A percentile compares a stretch with the other conserved stretches of the same genome.
phyloP scores from a whole-genome alignment of 805 yeast species.

The Candida easanensis region DNA sequence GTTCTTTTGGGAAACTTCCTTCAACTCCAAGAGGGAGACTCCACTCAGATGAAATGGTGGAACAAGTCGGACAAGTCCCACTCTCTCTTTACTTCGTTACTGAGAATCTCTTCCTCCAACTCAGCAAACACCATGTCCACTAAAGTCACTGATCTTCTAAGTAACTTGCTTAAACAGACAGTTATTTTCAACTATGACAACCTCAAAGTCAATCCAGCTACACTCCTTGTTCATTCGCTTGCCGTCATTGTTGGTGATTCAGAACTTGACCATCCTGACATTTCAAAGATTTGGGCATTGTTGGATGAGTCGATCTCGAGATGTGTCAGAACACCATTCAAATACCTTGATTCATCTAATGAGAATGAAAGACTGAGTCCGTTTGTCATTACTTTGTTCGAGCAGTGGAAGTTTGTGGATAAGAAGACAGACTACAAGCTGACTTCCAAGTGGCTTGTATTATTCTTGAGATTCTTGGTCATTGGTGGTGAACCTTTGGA shows the following conservation, averaged over 20 bases:
- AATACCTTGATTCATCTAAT: conserved; percentile 64
- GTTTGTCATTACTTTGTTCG: conserved; percentile 53
- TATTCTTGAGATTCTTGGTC: conserved; percentile 44
- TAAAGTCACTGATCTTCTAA: conserved; percentile 38
- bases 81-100: conserved; percentile 66
- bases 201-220: conserved; percentile 51
- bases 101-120: conserved; percentile 47
- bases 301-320: conserved; percentile 78
- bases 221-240: conserved; percentile 52
- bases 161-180: conserved; percentile 47
- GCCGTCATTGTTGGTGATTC: conserved; percentile 15
- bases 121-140: conserved; percentile 42
- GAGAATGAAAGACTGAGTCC: conserved; percentile 47
- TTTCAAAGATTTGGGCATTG: conserved; percentile 49
- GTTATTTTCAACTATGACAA: conserved; percentile 48
- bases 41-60: conserved; percentile 77
- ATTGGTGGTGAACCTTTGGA: conserved; percentile 57
- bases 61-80: conserved; percentile 44
- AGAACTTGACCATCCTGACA: conserved; percentile 15
- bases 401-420: conserved; percentile 63
- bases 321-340: conserved; percentile 73
- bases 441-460: conserved; percentile 47
- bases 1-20: conserved; percentile 57
- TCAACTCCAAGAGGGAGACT: conserved; percentile 54
- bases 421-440: conserved; percentile 25